phyloP scores from a whole-genome alignment of 1,139 yeast species.

The Suhomyces coccinellae region DNA sequence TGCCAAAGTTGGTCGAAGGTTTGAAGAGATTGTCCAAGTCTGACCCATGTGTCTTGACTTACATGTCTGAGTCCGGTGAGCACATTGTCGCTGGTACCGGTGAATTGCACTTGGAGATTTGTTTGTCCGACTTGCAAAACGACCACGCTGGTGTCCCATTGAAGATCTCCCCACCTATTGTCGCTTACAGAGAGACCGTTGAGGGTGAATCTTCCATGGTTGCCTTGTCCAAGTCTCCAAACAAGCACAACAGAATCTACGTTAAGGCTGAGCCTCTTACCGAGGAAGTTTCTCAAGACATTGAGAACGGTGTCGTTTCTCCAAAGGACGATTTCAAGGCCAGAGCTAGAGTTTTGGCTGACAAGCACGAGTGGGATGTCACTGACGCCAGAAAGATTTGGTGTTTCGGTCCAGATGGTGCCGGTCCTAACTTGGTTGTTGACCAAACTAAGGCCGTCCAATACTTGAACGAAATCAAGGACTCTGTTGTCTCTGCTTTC shows the following conservation, averaged over 20 bases:
- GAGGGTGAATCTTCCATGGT: slow-evolving; percentile 89
- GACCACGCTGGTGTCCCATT: slow-evolving; percentile 99
- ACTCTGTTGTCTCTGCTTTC: slow-evolving; percentile 99
- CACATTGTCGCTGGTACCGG: slow-evolving; percentile 99
- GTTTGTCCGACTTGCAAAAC: slow-evolving; percentile 92
- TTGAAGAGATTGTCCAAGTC: slow-evolving; percentile 99
- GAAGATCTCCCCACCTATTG: slow-evolving; percentile 97
- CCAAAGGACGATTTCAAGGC: slow-evolving; percentile 99
- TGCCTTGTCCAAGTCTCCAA: slow-evolving; percentile 98
- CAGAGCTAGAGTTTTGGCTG: slow-evolving; percentile 99
- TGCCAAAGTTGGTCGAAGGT: slow-evolving; percentile 99
- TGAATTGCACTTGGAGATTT: slow-evolving; percentile 99
- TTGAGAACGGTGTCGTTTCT: slow-evolving; percentile 87
- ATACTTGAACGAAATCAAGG: slow-evolving; percentile 98
- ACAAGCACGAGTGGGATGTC: slow-evolving; percentile 99
- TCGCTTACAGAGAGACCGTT: slow-evolving; percentile 98
- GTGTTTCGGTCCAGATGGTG: slow-evolving; percentile 99
- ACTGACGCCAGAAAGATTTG: slow-evolving; percentile 99
- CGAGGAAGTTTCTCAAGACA: slow-evolving; percentile 91
- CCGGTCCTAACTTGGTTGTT: slow-evolving; percentile 98
- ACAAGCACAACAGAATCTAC: slow-evolving; percentile 99
- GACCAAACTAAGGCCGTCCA: slow-evolving; percentile 99
- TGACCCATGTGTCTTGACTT: slow-evolving; percentile 95
- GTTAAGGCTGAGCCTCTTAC: slow-evolving; percentile 94
- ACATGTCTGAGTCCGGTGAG: slow-evolving; percentile 95